Conservation (phyloP, 495 filamentous ascomycete species). For the Hypoxylon lenormandii region DNA sequence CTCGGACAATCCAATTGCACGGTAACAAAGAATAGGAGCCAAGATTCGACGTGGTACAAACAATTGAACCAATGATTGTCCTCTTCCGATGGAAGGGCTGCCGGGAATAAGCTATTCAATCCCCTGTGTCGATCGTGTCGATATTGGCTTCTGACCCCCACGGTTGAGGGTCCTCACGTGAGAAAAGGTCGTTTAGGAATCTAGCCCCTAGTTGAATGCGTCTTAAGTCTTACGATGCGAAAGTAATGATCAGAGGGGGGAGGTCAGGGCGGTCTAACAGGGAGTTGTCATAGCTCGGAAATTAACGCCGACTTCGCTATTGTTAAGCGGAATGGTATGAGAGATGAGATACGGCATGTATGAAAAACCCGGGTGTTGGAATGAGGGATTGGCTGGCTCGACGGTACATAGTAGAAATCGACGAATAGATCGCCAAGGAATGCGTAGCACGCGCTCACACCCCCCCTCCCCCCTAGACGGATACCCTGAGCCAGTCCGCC, state of each 20-base stretch:
- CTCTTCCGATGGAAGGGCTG: constrained; percentile 33
- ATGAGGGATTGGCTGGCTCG: constrained; percentile 7
- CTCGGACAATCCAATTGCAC: neutral
- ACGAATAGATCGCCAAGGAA: constrained; percentile 33
- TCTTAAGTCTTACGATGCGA: constrained; percentile 39
- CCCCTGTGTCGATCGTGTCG: constrained; percentile 47
- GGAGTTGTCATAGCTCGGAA: neutral
- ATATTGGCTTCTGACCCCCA: constrained; percentile 42
- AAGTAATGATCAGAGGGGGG: constrained; percentile 5
- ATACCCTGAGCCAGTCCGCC: constrained; percentile 27
- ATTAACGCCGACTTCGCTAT: constrained; percentile 6
- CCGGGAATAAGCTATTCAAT: constrained; percentile 36
- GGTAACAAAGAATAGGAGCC: neutral
- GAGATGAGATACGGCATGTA: no score
- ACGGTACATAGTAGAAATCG: constrained; percentile 12
- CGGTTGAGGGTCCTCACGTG: constrained; percentile 34
- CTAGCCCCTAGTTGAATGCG: constrained; percentile 14
- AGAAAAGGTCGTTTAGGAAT: constrained; percentile 16
- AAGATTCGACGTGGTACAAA: constrained; percentile 22
- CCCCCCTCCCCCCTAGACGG: constrained; percentile 21
- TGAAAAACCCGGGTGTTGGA: constrained; percentile 19
- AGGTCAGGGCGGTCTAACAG: constrained; percentile 7
- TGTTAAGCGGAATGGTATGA: neutral
- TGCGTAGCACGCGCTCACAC: constrained; percentile 24
- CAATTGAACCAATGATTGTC: constrained; percentile 19